Conservation (phyloP, 345 rosid species). For the Bruguiera parviflora region DNA sequence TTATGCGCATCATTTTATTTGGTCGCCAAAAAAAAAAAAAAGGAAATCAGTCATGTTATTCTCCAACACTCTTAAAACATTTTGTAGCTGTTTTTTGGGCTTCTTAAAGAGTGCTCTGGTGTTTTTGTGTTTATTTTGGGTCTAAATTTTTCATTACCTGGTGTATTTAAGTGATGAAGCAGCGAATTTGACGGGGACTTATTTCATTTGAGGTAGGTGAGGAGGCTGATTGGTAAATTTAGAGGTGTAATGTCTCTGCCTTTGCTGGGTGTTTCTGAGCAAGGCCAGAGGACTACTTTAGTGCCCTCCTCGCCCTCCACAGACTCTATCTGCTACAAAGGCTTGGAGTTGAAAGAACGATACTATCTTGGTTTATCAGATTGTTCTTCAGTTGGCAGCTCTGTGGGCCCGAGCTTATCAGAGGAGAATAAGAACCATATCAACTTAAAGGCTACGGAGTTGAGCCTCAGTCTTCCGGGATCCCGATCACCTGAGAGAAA, state of each 20-base stretch:
- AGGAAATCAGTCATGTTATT: no score
- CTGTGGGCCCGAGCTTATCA: constrained; percentile 40
- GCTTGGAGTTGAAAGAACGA: constrained; percentile 51
- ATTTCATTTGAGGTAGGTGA: constrained; percentile 19
- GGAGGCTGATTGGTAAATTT: constrained; percentile 17
- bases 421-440: constrained; percentile 53
- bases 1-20: no score
- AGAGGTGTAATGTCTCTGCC: constrained; percentile 67
- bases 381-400: constrained; percentile 77
- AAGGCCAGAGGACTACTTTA: constrained; percentile 42
- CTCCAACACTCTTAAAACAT: no score
- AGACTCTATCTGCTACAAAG: constrained; percentile 40
- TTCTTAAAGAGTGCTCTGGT: no score
- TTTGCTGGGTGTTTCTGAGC: constrained; percentile 52
- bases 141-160: background rate
- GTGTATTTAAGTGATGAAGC: background rate
- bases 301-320: constrained; percentile 44
- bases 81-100: no score
- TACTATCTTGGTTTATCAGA: constrained; percentile 75
- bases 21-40: no score
- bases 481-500: constrained; percentile 68
- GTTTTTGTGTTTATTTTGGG: background rate
- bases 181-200: constrained; percentile 8
- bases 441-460: constrained; percentile 78
- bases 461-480: constrained; percentile 85